These are phyloP conservation scores for Suillus variegatus DNA, from an alignment of 768 basidiomycete genomes.

Conservation along the genomic window DNA sequence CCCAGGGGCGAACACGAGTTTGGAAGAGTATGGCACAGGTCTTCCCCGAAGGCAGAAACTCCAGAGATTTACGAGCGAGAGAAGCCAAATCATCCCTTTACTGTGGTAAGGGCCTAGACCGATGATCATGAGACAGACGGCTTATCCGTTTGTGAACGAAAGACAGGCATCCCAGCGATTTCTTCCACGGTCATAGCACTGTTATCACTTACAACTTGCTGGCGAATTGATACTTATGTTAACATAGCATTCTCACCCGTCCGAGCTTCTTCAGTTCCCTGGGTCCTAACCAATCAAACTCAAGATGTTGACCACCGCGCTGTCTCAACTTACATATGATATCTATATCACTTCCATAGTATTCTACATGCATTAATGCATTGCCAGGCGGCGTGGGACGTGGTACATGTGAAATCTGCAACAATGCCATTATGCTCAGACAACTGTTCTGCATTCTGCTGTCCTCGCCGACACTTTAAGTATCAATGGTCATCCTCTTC, in stretches of 20 bases:
- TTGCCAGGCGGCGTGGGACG: neutral
- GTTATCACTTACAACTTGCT: neutral
- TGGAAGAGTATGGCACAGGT: too few species aligned
- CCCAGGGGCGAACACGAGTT: too few species aligned
- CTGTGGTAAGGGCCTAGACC: neutral
- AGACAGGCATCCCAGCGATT: neutral
- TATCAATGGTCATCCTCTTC: slow-evolving; percentile 38
- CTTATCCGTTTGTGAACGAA: neutral
- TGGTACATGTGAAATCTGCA: neutral
- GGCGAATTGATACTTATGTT: neutral
- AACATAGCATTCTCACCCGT: too few species aligned
- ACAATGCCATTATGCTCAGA: neutral
- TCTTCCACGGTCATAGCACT: neutral
- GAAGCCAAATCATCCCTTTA: neutral
- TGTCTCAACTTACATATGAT: neutral
- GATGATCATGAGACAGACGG: neutral
- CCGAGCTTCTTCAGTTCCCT: too few species aligned
- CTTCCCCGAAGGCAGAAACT: neutral
- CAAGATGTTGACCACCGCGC: neutral
- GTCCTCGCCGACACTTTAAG: neutral
- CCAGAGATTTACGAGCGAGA: neutral
- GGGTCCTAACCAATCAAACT: neutral
- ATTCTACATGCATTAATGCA: neutral
- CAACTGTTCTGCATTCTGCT: neutral
- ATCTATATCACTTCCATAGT: neutral